A percentile compares a stretch with the other conserved stretches of the same genome.
Conservation (phyloP, 1,284 basidiomycete species). For the Salmacisia buchloeana region DNA sequence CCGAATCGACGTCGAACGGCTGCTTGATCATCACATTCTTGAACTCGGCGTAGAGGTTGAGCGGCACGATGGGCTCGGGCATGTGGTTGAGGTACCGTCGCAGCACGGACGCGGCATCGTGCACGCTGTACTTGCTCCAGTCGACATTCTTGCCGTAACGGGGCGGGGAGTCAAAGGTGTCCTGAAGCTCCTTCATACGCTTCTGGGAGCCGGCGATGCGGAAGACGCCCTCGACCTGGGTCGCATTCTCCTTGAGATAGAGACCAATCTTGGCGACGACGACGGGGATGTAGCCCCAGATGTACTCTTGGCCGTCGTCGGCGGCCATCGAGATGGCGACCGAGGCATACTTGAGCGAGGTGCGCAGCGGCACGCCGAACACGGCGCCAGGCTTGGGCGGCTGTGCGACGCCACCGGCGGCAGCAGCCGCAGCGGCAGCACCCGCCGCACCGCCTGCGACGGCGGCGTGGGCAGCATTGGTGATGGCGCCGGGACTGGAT, state of each 20-base stretch:
- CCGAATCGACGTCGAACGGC: constrained; percentile 31
- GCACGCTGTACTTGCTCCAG: constrained; percentile 85
- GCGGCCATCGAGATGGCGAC: constrained; percentile 93
- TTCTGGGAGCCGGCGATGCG: constrained; percentile 71
- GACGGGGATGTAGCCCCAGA: constrained; percentile 76
- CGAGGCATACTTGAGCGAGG: constrained; percentile 77
- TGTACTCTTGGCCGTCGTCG: constrained; percentile 48
- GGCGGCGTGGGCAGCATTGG: too few relatives aligned
- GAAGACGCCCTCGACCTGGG: constrained; percentile 91
- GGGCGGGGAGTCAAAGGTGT: constrained; percentile 79
- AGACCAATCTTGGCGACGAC: constrained; percentile 92
- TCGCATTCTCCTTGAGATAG: constrained; percentile 58
- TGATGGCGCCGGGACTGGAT: too few relatives aligned
- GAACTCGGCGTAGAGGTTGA: constrained; percentile 80
- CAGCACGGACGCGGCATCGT: constrained; percentile 94
- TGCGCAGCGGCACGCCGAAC: constrained; percentile 77
- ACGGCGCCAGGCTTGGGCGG: constrained; percentile 53
- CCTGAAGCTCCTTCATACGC: constrained; percentile 90
- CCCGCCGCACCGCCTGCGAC: not conserved
- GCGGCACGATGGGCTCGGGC: constrained; percentile 87
- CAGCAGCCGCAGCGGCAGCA: not conserved
- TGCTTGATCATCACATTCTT: constrained; percentile 62
- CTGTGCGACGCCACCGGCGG: not conserved
- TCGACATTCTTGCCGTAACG: constrained; percentile 90
- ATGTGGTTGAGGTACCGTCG: constrained; percentile 90